phyloP scores from a whole-genome alignment of 495 filamentous ascomycete species.

The Aspergillus panamensis region DNA sequence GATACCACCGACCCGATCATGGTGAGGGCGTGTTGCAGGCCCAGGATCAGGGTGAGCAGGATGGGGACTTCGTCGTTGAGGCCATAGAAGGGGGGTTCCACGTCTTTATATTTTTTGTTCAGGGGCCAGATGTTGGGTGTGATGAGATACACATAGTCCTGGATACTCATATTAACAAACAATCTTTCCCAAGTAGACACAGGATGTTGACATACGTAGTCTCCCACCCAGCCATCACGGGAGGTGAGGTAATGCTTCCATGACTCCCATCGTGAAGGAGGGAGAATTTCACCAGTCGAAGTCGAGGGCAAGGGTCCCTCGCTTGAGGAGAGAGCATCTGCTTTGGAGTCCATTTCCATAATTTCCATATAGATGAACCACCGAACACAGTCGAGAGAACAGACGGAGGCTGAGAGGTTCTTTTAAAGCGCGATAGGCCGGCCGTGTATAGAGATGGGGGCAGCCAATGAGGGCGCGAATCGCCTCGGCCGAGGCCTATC shows the following conservation, averaged over 20 bases:
- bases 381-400: neutral
- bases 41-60: slow-evolving; percentile 63
- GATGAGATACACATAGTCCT: slow-evolving; percentile 70
- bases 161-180: neutral
- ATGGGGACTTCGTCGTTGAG: slow-evolving; percentile 77
- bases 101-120: slow-evolving; percentile 59
- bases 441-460: neutral
- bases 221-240: slow-evolving; percentile 12
- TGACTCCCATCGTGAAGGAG: slow-evolving; percentile 1
- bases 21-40: slow-evolving; percentile 60
- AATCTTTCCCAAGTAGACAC: too few relatives aligned
- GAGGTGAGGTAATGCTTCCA: slow-evolving; percentile 11
- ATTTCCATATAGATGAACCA: neutral
- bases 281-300: neutral
- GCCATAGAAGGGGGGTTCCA: slow-evolving; percentile 74
- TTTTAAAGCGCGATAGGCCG: neutral
- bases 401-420: neutral
- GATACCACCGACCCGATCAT: slow-evolving; percentile 61
- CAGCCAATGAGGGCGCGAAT: neutral
- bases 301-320: neutral
- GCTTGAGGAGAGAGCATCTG: neutral
- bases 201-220: slow-evolving; percentile 8
- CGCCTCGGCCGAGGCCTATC: slow-evolving; percentile 7
- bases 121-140: slow-evolving; percentile 69
- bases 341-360: slow-evolving; percentile 8